Percentiles rank a stretch among this genome's conserved stretches.
These are phyloP conservation scores for Lactarius hatsudake DNA, from an alignment of 768 basidiomycete species.

Conservation along the genomic window DNA sequence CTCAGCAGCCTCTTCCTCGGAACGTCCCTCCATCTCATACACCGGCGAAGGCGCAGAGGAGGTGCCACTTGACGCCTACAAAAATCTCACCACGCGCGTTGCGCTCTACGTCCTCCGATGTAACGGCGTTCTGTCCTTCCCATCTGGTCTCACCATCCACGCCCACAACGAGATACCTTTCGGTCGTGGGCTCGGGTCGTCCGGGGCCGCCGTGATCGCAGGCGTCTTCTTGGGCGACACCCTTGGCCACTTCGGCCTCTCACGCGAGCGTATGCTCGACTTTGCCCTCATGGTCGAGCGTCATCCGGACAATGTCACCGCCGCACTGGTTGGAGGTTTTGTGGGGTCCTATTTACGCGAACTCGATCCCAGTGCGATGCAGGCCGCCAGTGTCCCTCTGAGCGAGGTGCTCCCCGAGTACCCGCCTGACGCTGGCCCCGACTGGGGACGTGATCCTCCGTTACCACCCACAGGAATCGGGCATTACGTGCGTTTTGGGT, in stretches of 20 bases:
- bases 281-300: slow-evolving; percentile 99
- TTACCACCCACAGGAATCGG: slow-evolving; percentile 88
- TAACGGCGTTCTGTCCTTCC: slow-evolving; percentile 70
- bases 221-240: slow-evolving; percentile 87
- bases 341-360: slow-evolving; percentile 95
- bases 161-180: slow-evolving; percentile 94
- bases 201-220: slow-evolving; percentile 98
- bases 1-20: slow-evolving; percentile 22
- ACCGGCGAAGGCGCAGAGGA: slow-evolving; percentile 86
- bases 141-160: slow-evolving; percentile 70
- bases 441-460: slow-evolving; percentile 90
- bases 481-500: slow-evolving; percentile 87
- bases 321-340: slow-evolving; percentile 94
- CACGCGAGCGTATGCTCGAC: slow-evolving; percentile 77
- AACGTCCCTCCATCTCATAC: slow-evolving; percentile 65
- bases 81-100: slow-evolving; percentile 95
- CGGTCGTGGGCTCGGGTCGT: slow-evolving; percentile 95
- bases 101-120: slow-evolving; percentile 98
- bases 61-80: slow-evolving; percentile 92
- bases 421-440: slow-evolving; percentile 85
- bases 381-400: slow-evolving; percentile 86
- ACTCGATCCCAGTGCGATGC: slow-evolving; percentile 74
- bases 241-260: slow-evolving; percentile 71
- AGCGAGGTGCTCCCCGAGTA: slow-evolving; percentile 97
- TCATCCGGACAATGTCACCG: slow-evolving; percentile 98